Conservation (phyloP, 2,329 filamentous ascomycete genomes). For the Colletotrichum sp. region DNA sequence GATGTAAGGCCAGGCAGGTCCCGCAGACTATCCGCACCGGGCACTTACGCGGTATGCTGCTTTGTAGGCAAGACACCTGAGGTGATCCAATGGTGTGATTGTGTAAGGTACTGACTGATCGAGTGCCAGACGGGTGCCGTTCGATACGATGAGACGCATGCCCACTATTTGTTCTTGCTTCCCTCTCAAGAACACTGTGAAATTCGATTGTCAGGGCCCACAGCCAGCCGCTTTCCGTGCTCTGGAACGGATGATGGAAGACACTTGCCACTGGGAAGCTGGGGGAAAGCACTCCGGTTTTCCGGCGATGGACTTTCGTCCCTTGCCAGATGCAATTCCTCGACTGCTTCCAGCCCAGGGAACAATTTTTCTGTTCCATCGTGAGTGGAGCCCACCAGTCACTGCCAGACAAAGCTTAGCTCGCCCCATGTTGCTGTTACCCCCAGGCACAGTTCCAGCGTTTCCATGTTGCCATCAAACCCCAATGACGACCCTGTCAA, state of each 20-base stretch:
- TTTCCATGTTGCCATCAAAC: neutral
- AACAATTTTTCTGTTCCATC: neutral
- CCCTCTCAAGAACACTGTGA: neutral
- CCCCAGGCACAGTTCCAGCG: neutral
- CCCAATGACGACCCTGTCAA: neutral
- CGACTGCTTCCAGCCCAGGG: neutral
- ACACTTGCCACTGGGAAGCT: neutral
- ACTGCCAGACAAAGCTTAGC: conserved; percentile 14
- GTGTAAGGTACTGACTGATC: neutral
- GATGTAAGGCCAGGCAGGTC: neutral
- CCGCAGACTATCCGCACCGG: neutral
- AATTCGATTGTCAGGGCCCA: neutral
- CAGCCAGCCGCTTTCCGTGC: neutral
- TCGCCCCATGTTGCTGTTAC: neutral
- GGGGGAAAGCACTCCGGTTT: neutral
- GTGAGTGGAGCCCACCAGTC: neutral
- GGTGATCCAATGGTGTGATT: neutral
- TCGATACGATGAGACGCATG: neutral
- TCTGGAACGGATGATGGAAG: neutral
- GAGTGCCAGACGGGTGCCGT: neutral
- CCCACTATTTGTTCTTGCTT: neutral
- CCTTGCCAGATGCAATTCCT: neutral
- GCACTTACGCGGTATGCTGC: neutral
- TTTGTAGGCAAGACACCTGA: neutral
- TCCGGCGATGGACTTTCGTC: neutral